Evolutionary conservation across 176 grass and related monocot species (phyloP).

Genomic region (Oryza rufipogon): DNA sequence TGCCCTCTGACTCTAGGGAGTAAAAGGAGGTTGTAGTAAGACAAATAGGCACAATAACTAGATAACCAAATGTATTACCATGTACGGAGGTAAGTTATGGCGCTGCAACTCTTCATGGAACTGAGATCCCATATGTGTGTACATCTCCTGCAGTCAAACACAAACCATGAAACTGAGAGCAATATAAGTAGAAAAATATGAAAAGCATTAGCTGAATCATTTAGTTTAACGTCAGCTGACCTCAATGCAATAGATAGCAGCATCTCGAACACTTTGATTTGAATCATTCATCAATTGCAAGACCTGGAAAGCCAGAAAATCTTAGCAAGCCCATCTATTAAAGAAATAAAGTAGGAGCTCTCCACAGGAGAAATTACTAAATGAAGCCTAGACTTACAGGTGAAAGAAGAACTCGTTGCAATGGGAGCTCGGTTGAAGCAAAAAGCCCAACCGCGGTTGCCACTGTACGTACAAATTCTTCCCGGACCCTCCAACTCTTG

Average conservation of each 20-base stretch:
- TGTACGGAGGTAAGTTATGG: conserved; percentile 80
- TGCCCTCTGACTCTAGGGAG: neutral
- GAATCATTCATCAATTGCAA: conserved; percentile 91
- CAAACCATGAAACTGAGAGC: neutral
- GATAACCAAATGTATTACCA: conserved; percentile 53
- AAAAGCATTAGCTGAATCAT: conserved; percentile 15
- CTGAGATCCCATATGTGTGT: conserved; percentile 81
- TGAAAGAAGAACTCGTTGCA: conserved; percentile 83
- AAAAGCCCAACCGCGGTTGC: conserved; percentile 72
- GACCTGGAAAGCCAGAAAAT: conserved; percentile 60
- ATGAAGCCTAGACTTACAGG: conserved; percentile 61
- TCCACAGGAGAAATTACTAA: conserved; percentile 4
- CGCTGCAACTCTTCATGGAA: conserved; percentile 97
- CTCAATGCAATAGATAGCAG: conserved; percentile 88
- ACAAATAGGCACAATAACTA: conserved; percentile 8
- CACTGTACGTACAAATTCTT: conserved; percentile 83
- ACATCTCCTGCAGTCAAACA: conserved; percentile 69
- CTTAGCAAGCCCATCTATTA: neutral
- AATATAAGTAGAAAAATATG: neutral
- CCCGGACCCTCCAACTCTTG: conserved; percentile 88
- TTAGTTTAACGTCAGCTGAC: conserved; percentile 32
- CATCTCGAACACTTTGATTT: conserved; percentile 86
- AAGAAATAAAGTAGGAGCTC: conserved; percentile 4
- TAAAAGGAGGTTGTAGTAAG: conserved; percentile 13
- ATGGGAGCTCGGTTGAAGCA: conserved; percentile 83